These are phyloP conservation scores for Xylariaceae sp. DNA, from an alignment of 2,329 filamentous ascomycete species.

Conservation along the genomic window DNA sequence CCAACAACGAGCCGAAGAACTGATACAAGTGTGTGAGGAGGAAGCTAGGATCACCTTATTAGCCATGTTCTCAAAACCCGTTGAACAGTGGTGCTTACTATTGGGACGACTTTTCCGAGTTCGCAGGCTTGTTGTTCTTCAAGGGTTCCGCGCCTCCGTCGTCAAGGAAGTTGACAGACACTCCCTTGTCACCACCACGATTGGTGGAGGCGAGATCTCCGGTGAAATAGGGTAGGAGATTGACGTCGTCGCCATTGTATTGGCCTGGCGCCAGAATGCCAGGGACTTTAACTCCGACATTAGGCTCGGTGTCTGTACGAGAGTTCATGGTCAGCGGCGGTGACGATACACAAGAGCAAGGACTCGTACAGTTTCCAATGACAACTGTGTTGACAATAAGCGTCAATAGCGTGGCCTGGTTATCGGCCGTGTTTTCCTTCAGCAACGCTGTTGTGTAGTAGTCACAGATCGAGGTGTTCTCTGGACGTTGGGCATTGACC, in stretches of 20 bases:
- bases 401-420: conserved; percentile 62
- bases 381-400: conserved; percentile 68
- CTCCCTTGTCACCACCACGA: conserved; percentile 51
- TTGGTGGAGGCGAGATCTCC: conserved; percentile 62
- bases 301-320: conserved; percentile 57
- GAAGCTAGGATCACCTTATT: too few relatives aligned
- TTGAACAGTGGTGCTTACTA: conserved; percentile 51
- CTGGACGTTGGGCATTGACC: conserved; percentile 53
- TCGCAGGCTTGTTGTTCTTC: conserved; percentile 61
- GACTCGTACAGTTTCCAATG: conserved; percentile 62
- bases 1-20: conserved; percentile 65
- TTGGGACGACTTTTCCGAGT: conserved; percentile 58
- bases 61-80: background rate
- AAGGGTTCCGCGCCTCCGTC: conserved; percentile 63
- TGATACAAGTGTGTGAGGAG: conserved; percentile 68
- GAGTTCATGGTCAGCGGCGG: conserved; percentile 9
- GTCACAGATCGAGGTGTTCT: conserved; percentile 63
- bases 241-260: conserved; percentile 58
- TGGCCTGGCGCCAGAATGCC: conserved; percentile 62
- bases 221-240: conserved; percentile 66
- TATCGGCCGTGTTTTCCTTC: conserved; percentile 63
- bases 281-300: conserved; percentile 59
- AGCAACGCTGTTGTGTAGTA: conserved; percentile 68
- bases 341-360: background rate
- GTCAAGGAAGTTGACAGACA: conserved; percentile 66